Evolutionary conservation across 495 filamentous ascomycete species (phyloP).

Genomic region (Bombardia bombarda): DNA sequence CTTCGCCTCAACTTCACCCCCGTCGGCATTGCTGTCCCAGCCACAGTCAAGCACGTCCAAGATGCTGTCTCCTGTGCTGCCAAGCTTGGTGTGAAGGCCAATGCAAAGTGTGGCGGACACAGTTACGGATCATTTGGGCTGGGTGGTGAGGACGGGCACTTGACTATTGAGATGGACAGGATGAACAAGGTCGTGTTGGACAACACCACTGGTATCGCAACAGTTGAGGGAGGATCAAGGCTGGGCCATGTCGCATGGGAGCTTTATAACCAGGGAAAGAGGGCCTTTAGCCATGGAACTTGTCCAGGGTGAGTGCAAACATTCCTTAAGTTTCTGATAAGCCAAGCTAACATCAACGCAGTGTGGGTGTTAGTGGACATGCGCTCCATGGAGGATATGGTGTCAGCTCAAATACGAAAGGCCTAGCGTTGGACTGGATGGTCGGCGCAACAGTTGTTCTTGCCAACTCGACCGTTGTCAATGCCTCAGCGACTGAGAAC

Average conservation of each 20-base stretch:
- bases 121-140: slow-evolving; percentile 40
- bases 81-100: slow-evolving; percentile 34
- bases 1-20: slow-evolving; percentile 29
- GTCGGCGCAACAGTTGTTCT: slow-evolving; percentile 32
- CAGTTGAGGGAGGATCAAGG: slow-evolving; percentile 29
- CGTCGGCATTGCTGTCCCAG: slow-evolving; percentile 33
- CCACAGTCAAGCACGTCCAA: slow-evolving; percentile 31
- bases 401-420: slow-evolving; percentile 37
- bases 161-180: slow-evolving; percentile 36
- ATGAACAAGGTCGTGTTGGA: slow-evolving; percentile 35
- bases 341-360: slow-evolving; percentile 1
- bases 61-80: slow-evolving; percentile 34
- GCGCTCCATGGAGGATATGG: slow-evolving; percentile 39
- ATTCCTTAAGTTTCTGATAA: slow-evolving; percentile 3
- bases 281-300: slow-evolving; percentile 38
- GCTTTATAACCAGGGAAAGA: slow-evolving; percentile 30
- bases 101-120: slow-evolving; percentile 37
- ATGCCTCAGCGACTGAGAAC: slow-evolving; percentile 32
- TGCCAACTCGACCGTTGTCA: slow-evolving; percentile 33
- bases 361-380: slow-evolving; percentile 37
- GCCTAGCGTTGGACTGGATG: slow-evolving; percentile 38
- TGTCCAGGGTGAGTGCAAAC: slow-evolving; percentile 30
- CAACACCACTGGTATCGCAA: slow-evolving; percentile 29
- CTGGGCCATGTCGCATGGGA: slow-evolving; percentile 33
- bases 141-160: slow-evolving; percentile 39